Conservation (phyloP, 129 eudicot species). For the Cynara cardunculus region DNA sequence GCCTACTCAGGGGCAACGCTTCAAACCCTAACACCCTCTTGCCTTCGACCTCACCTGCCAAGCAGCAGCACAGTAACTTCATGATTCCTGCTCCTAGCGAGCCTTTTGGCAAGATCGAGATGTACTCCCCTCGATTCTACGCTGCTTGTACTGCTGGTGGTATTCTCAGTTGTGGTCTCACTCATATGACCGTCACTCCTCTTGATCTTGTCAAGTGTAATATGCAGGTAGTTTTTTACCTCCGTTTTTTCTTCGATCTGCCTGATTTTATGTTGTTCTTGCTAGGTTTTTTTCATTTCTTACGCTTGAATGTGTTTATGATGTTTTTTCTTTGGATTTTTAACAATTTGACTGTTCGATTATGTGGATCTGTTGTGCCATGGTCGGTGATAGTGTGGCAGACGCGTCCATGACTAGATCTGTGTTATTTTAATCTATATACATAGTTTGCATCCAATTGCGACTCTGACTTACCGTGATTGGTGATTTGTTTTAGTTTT, state of each 20-base stretch:
- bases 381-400: neutral
- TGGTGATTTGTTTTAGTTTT: neutral
- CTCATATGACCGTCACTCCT: conserved; percentile 92
- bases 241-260: conserved; percentile 4
- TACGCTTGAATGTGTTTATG: neutral
- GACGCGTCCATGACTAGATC: conserved; percentile 12
- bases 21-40: conserved; percentile 16
- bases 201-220: conserved; percentile 96
- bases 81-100: conserved; percentile 70
- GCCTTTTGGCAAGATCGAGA: conserved; percentile 74
- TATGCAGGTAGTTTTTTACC: conserved; percentile 58
- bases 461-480: neutral
- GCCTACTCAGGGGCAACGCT: conserved; percentile 10
- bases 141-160: conserved; percentile 91
- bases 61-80: conserved; percentile 25
- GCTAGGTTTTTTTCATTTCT: neutral
- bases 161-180: conserved; percentile 85
- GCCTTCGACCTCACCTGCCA: conserved; percentile 21
- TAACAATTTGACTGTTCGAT: neutral
- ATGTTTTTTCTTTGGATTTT: neutral
- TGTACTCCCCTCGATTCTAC: conserved; percentile 79
- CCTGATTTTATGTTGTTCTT: neutral
- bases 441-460: neutral
- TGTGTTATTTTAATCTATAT: neutral
- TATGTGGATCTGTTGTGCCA: conserved; percentile 19